Evolutionary conservation across 257 asterid genomes (phyloP).

Genomic region (Mentha longifolia): DNA sequence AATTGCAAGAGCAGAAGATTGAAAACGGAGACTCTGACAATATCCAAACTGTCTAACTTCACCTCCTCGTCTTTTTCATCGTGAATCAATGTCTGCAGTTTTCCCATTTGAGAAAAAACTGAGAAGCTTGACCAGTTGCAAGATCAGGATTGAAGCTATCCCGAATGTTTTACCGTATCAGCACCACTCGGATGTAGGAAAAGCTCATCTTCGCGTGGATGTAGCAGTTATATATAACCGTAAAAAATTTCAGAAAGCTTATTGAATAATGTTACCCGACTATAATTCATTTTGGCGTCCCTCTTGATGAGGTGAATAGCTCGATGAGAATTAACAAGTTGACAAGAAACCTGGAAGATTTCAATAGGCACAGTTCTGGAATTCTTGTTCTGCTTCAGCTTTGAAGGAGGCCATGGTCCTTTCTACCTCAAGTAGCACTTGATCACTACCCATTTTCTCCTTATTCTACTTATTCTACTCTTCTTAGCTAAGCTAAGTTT

Average conservation of each 20-base stretch:
- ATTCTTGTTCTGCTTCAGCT: neutral
- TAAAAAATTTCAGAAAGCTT: too few species aligned
- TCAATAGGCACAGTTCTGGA: neutral
- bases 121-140: constrained; percentile 15
- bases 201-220: neutral
- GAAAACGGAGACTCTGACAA: constrained; percentile 30
- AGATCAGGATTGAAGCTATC: constrained; percentile 7
- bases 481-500: neutral
- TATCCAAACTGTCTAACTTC: constrained; percentile 10
- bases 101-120: constrained; percentile 35
- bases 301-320: neutral
- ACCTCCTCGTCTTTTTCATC: constrained; percentile 1
- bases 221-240: neutral
- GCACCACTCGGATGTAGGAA: neutral
- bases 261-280: neutral
- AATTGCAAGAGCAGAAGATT: neutral
- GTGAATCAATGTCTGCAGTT: constrained; percentile 32
- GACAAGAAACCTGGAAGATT: neutral
- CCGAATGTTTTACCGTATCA: constrained; percentile 13
- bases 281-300: neutral
- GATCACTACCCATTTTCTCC: neutral
- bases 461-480: neutral
- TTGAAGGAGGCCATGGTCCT: neutral
- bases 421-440: neutral
- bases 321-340: neutral